These are phyloP conservation scores for Puccinia brachypodii DNA, from an alignment of 1,284 basidiomycete species.

Conservation along the genomic window DNA sequence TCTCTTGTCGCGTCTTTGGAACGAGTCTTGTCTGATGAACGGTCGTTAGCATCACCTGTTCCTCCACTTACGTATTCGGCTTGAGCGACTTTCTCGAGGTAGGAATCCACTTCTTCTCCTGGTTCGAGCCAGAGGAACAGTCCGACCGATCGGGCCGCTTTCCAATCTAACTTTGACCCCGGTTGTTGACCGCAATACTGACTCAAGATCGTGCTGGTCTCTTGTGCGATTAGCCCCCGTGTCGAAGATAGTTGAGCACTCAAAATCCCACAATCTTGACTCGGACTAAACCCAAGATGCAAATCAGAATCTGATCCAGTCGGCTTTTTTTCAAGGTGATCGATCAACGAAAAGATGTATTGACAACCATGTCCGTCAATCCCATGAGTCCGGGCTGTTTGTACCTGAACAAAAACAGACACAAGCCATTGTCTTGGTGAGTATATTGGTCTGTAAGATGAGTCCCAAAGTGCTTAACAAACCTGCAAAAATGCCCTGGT, in stretches of 20 bases:
- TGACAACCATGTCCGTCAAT: conserved; percentile 31
- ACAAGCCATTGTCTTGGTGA: not conserved
- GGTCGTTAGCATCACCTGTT: conserved; percentile 58
- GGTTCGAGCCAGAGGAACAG: conserved; percentile 84
- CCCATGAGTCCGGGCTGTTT: conserved; percentile 18
- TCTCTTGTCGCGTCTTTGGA: not conserved
- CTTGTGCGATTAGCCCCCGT: conserved; percentile 4
- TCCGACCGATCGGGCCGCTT: conserved; percentile 78
- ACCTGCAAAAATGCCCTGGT: conserved; percentile 24
- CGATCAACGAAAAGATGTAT: conserved; percentile 41
- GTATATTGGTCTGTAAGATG: not conserved
- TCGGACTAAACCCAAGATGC: conserved; percentile 17
- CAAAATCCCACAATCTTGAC: conserved; percentile 18
- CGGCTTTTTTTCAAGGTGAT: not conserved
- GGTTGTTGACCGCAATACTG: not conserved
- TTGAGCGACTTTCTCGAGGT: conserved; percentile 86
- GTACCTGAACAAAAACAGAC: conserved; percentile 7
- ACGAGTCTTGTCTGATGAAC: conserved; percentile 45
- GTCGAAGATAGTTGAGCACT: conserved; percentile 31
- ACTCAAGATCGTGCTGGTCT: not conserved
- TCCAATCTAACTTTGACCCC: conserved; percentile 64
- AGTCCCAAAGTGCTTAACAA: not conserved
- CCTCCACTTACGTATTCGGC: conserved; percentile 86
- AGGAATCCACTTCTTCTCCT: conserved; percentile 68
- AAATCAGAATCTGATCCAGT: not conserved